Evolutionary conservation across 2,329 filamentous ascomycete genomes (phyloP), one percentile per base, ranked within the genome.

Genomic region (Lizonia empirigonia): DNA sequence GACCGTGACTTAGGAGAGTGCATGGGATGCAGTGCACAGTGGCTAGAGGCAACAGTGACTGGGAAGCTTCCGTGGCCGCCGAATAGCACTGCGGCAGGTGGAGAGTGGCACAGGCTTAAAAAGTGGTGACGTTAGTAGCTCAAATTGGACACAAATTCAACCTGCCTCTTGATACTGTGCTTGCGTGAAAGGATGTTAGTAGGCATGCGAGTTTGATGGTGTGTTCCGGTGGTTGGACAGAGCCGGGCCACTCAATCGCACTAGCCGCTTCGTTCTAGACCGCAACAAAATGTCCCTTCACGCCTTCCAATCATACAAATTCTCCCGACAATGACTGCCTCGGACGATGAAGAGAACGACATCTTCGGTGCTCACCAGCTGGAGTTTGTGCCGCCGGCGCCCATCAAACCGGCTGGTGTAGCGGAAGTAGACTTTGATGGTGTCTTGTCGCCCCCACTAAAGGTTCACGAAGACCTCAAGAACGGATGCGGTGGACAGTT

Each of bases 401-500:
- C 75, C 35, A 76, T 78, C 60, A 84, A 84, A 61, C 44, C 75
- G 26, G 78, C 83, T 13, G 75, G 75, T 2, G 79, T 79, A n/a
- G 80, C 78, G 4, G 68, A 67, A 19, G 69, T 85, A 15, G 78
- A 81, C 27, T 94, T 97, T 67, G 87, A 89, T 56, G 88, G 89
- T 30, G 81, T 94, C 44, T 80, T 97, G 26, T 74, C 79, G 16
- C 77, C 82, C 38, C 86, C 89, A 35, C 80, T 97, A 55, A 80
- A 83, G 53, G 83, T 97, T 13, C 88, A 90, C 65, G 91, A 97
- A 73, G 92, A 97, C 73, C 82, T 96, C 38, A 85, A 84, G 50
- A 85, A 89, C 57, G 94, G 94, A 54, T 97, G 94, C 73, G 94
- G 94, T 39, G 94, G 94, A 2, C 90, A 95, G 74, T 82, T 95